Base-by-base conservation (phyloP, 441 rosid genomes). In the Pelargonium cotyledonis region DNA sequence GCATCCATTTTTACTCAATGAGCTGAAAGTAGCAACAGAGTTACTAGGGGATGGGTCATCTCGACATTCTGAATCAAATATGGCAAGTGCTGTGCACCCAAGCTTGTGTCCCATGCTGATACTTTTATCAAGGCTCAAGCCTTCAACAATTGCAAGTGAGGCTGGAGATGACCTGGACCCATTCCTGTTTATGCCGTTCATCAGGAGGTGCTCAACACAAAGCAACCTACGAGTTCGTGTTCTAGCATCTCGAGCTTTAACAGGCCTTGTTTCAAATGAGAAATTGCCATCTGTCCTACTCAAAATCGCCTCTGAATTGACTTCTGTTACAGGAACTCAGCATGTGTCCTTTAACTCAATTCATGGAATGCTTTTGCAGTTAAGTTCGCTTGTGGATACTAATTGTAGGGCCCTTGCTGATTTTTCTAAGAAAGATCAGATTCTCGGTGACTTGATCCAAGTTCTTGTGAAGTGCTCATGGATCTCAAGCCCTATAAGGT, bases 41-140 rank as follows among this genome's bases (percentile, higher is more conserved):
- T 77, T 80, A 70, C 91, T 91, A 58, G 77, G 75, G 35, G 77
- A 78, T 70, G 79, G 81, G 60, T 68, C 84, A 19, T 79, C 87
- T 63, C 80, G 84, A 67, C 83, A 75, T 77, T 82, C 84, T 26
- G 88, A 81, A 79, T 81, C 89, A 72, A 89, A 80, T 80, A 85
- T 85, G 51, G 85, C 76, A 67, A 91, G 85, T 73, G 85, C 69
- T 74, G 97, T 95, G 63, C 97, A 90, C 76, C 99, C 99, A 62
- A 95, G 99, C 84, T 79, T 95, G 81, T 95, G 99, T 79, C 97
- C 99, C 35, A 80, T 95, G 79, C 84, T 91, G 80, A 90, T 95
- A 78, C 91, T 95, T 74, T 81, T 95, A 77, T 91, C 96, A 38
- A 89, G 97, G 88, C 96, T 95, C 66, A 95, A 90, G 85, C 96